These are phyloP conservation scores for Kwoniella dendrophila DNA, from an alignment of 768 basidiomycete species.

Conservation along the genomic window DNA sequence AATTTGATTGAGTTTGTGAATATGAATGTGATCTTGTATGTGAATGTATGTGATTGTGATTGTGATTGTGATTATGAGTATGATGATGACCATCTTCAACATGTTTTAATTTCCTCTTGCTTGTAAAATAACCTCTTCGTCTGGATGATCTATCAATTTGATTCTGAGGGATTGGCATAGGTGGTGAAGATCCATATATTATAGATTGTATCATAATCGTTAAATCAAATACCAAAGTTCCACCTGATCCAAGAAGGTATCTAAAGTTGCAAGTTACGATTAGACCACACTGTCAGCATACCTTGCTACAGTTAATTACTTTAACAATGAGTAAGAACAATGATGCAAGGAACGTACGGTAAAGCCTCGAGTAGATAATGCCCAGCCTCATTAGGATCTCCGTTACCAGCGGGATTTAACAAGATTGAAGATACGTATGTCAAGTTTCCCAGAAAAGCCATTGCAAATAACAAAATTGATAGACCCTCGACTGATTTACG, in stretches of 20 bases:
- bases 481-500: conserved; percentile 94
- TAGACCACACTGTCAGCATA: too few relatives aligned
- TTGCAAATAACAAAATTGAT: conserved; percentile 88
- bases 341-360: conserved; percentile 66
- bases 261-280: conserved; percentile 21
- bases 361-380: conserved; percentile 77
- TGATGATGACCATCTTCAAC: conserved; percentile 33
- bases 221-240: conserved; percentile 89
- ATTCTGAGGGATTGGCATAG: conserved; percentile 17
- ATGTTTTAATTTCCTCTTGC: conserved; percentile 23
- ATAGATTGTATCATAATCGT: conserved; percentile 84
- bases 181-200: conserved; percentile 63
- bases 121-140: conserved; percentile 9
- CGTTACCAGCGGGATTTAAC: conserved; percentile 63
- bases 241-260: conserved; percentile 87
- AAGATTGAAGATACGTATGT: conserved; percentile 91
- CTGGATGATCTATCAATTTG: conserved; percentile 9
- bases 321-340: not conserved
- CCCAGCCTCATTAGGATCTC: conserved; percentile 62
- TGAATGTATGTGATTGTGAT: not conserved
- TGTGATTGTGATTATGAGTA: too few relatives aligned
- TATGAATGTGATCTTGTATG: conserved; percentile 3
- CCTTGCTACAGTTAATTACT: too few relatives aligned
- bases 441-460: conserved; percentile 88
- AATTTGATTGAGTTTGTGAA: not conserved